Evolutionary conservation across 345 rosid species (phyloP), one percentile per base, ranked within the genome.

Genomic region (Moricandia arvensis): DNA sequence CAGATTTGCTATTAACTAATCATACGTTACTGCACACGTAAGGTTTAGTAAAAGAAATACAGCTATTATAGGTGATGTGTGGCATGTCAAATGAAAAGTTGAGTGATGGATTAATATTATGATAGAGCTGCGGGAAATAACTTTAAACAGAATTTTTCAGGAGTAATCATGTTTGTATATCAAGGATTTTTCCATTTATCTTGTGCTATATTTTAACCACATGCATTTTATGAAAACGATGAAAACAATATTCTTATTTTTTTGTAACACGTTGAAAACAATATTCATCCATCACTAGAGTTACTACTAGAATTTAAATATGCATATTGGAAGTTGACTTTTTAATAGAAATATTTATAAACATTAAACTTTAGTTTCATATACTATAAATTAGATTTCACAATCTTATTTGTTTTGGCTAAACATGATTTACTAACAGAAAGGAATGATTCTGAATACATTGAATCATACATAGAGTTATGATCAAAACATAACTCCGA

Each of bases 1-100:
- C 53, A 63, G 53, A 41, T 63, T 43, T 70, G 60, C 59, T 57
- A 13, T 10, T 43, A 41, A 55, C 11, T 18, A 55, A 41, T 70
- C 8, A 41, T 55, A 11, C 4, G 27, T 37, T 15, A 35, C 30
- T 15, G 54, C 16, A 10, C 35, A 57, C n/a, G 27, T 8, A 37
- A 54, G 10, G 70, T 41, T 33, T 13, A 27, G 12, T n/a, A n/a
- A n/a, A n/a, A n/a, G n/a, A n/a, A n/a, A n/a, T n/a, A n/a, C n/a
- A n/a, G n/a, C n/a, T n/a, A n/a, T n/a, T n/a, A n/a, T n/a, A n/a
- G n/a, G n/a, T n/a, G n/a, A n/a, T n/a, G n/a, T n/a, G n/a, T n/a
- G n/a, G n/a, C n/a, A n/a, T n/a, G n/a, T n/a, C n/a, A n/a, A n/a
- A n/a, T n/a, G n/a, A n/a, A n/a, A n/a, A n/a, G n/a, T n/a, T n/a